Percentiles rank a stretch among this genome's conserved stretches.
Conservation (phyloP, 2,329 filamentous ascomycete genomes). For the Acrodontium crateriforme region DNA sequence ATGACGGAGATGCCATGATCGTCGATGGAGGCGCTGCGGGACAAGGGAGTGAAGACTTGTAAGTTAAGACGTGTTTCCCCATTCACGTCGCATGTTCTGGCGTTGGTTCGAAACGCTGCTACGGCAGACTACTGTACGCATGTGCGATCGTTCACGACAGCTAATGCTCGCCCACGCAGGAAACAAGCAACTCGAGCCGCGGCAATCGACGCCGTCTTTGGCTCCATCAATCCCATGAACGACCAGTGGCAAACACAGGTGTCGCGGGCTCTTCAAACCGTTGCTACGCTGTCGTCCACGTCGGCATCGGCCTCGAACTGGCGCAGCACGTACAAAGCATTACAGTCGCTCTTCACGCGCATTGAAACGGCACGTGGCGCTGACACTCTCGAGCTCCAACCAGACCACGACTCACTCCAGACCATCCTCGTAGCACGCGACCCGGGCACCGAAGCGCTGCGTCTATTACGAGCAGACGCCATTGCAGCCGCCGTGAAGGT, state of each 20-base stretch:
- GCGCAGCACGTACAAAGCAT: conserved; percentile 13
- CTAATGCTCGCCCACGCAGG: conserved; percentile 8
- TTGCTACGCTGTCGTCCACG: conserved; percentile 6
- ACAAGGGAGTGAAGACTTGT: conserved; percentile 14
- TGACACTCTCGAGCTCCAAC: conserved; percentile 13
- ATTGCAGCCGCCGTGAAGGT: conserved; percentile 11
- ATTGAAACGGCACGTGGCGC: conserved; percentile 8
- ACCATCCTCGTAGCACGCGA: too few relatives aligned
- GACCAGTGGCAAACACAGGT: conserved; percentile 7
- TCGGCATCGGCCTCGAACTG: conserved; percentile 5
- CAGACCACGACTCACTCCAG: too few relatives aligned
- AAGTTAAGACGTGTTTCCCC: conserved; percentile 6
- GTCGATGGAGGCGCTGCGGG: conserved; percentile 36
- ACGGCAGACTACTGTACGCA: too few relatives aligned
- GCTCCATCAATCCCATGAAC: conserved; percentile 17
- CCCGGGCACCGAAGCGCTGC: conserved; percentile 15
- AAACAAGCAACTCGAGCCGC: conserved; percentile 14
- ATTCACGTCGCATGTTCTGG: too few relatives aligned
- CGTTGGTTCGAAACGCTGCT: too few relatives aligned
- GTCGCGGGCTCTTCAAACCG: conserved; percentile 8
- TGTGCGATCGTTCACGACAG: too few relatives aligned
- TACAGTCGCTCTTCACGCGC: conserved; percentile 8
- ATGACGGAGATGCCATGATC: conserved; percentile 52
- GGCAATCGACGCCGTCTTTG: conserved; percentile 18
- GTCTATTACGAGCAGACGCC: conserved; percentile 16